Conservation (phyloP, 75 land plant genomes). For the Ceratopteris richardii region DNA sequence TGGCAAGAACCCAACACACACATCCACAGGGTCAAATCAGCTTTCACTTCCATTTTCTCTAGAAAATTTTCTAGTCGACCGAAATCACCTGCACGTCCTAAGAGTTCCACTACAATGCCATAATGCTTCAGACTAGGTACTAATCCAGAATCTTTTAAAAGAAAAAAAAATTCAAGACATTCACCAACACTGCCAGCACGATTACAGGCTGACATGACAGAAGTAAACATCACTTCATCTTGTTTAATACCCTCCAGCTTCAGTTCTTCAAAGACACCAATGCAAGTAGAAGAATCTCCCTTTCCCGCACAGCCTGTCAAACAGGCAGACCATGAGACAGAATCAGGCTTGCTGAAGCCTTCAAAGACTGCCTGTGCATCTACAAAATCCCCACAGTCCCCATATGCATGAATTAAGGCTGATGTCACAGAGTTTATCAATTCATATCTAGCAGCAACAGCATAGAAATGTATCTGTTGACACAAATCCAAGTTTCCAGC, state of each 20-base stretch:
- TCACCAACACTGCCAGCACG: constrained; percentile 17
- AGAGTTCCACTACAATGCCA: no score
- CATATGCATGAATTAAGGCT: constrained; percentile 21
- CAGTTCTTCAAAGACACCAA: constrained; percentile 23
- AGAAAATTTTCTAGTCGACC: not conserved
- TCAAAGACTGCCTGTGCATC: constrained; percentile 19
- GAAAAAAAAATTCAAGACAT: constrained; percentile 18
- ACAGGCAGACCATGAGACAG: constrained; percentile 25
- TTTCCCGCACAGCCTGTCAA: constrained; percentile 26
- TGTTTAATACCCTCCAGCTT: constrained; percentile 18
- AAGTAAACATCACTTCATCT: constrained; percentile 22
- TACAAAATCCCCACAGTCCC: constrained; percentile 16
- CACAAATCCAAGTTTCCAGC: constrained; percentile 18
- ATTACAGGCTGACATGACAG: constrained; percentile 26
- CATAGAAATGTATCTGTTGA: constrained; percentile 11
- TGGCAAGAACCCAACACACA: not conserved
- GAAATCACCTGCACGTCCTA: no score
- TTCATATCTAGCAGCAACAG: constrained; percentile 13
- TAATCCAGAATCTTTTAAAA: constrained; percentile 11
- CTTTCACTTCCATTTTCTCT: not conserved
- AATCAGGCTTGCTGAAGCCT: constrained; percentile 8
- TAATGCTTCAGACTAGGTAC: not conserved
- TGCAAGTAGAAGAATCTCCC: constrained; percentile 12
- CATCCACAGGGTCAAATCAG: not conserved
- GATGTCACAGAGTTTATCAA: constrained; percentile 2